Conservation (phyloP, 805 yeast genomes). For the Pichia thaimueangensis region DNA sequence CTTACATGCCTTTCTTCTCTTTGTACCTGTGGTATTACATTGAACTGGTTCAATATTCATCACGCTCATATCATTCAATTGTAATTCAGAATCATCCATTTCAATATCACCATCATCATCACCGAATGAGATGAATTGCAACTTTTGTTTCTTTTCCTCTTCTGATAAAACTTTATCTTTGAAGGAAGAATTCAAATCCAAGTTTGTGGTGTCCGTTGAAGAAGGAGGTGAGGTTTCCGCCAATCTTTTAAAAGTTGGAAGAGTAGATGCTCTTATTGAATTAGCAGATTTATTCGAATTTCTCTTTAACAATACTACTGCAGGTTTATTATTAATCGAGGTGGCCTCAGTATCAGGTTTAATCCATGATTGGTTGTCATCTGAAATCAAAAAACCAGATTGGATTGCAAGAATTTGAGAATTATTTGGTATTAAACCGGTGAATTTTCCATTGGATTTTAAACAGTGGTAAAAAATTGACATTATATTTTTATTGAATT, state of each 20-base stretch:
- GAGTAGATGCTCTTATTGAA: conserved; percentile 3
- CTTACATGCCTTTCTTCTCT: conserved; percentile 90
- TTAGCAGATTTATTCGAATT: background rate
- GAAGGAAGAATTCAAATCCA: conserved; percentile 26
- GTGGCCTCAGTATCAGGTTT: conserved; percentile 35
- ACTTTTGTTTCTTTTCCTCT: conserved; percentile 40
- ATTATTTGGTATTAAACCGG: conserved; percentile 47
- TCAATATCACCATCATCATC: conserved; percentile 6
- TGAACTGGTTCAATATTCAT: conserved; percentile 50
- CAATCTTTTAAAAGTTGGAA: conserved; percentile 29
- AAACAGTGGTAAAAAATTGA: conserved; percentile 35
- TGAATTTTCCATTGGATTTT: conserved; percentile 38
- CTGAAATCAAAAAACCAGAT: conserved; percentile 51
- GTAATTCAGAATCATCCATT: conserved; percentile 21
- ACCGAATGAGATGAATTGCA: conserved; percentile 47
- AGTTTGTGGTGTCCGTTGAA: conserved; percentile 41
- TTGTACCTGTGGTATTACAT: conserved; percentile 43
- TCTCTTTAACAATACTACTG: conserved; percentile 21
- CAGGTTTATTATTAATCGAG: background rate
- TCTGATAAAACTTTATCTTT: conserved; percentile 36
- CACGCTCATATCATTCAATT: conserved; percentile 38
- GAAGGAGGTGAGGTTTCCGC: conserved; percentile 30
- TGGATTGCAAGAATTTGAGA: conserved; percentile 57
- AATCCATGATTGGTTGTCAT: conserved; percentile 43
- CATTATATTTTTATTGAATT: conserved; percentile 42